Evolutionary conservation across 352 stramenopile species (phyloP), one percentile per base, ranked within the genome.

Genomic region (Pythium folliculosum): DNA sequence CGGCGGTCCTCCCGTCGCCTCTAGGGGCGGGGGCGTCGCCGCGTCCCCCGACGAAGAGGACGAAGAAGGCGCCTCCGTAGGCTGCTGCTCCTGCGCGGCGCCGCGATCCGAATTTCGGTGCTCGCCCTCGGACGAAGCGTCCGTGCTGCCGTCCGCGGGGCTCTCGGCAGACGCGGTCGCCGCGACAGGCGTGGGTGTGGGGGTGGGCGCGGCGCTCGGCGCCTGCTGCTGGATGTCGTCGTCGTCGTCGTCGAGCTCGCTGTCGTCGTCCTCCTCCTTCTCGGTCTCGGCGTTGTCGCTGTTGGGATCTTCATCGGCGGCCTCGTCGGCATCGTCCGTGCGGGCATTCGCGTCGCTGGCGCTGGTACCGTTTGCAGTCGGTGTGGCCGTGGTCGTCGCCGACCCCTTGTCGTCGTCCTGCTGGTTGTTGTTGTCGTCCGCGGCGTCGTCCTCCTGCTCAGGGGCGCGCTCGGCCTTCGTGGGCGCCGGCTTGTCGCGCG

Each of bases 201-300:
- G 9, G 1, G 37, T 43, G 10, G 37, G 9, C 47, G 47, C n/a
- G 44, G 22, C 44, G 44, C 44, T 53, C 48, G 22, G 9, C 16
- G 21, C 12, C 48, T 51, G 16, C 47, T 50, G 44, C 43, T 61
- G 22, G 21, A n/a, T 38, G 51, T 50, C 54, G 27, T 54, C 56
- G 6, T 61, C 30, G 21, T 62, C 62, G 21, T 55, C 61, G 40
- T 44, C 60, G 4, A 35, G 27, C 38, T 67, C 60, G 60, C n/a
- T 22, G 9, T 60, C 51, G 37, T 55, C 60, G 16, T 70, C 63
- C 14, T 70, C 54, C 40, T 71, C 64, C 51, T 69, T 63, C 53
- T 69, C 63, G 30, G 64, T 71, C 64, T 65, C 55, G 23, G 53
- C 63, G 32, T 54, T 64, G 54, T 69, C 63, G 47, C 61, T 68